Conservation (phyloP, 768 basidiomycete species). For the Lentinula edodes region DNA sequence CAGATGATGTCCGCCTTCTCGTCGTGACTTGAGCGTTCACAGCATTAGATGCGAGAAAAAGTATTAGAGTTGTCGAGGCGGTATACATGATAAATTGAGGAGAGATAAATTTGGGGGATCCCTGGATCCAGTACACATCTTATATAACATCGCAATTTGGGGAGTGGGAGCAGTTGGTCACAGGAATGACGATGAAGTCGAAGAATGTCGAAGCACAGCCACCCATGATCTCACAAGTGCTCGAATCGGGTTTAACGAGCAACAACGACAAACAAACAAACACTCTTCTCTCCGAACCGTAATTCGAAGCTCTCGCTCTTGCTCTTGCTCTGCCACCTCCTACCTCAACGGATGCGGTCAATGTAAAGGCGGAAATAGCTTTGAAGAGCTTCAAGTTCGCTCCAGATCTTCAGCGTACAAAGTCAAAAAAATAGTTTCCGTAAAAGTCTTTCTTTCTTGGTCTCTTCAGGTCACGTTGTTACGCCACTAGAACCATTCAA, state of each 20-base stretch:
- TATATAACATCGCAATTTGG: background rate
- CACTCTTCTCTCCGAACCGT: too few species aligned
- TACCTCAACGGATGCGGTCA: too few species aligned
- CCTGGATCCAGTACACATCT: background rate
- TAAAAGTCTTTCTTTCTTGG: too few species aligned
- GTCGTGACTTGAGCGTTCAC: slow-evolving; percentile 1
- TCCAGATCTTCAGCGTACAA: too few species aligned
- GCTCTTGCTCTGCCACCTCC: too few species aligned
- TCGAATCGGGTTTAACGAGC: background rate
- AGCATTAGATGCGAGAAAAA: background rate
- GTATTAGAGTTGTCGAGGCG: background rate
- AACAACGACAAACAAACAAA: too few species aligned
- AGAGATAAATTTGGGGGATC: background rate
- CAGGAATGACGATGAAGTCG: background rate
- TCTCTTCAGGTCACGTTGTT: too few species aligned
- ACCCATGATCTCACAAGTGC: background rate
- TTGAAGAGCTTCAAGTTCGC: too few species aligned
- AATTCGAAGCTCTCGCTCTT: too few species aligned
- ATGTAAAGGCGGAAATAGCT: too few species aligned
- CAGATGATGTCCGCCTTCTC: background rate
- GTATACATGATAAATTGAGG: background rate
- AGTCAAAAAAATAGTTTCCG: too few species aligned
- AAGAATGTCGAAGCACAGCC: background rate
- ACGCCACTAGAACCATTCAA: too few species aligned
- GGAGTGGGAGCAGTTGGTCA: background rate